These are phyloP conservation scores for Verticillium albo-atrum DNA, from an alignment of 2,329 filamentous ascomycete species.

Conservation along the genomic window DNA sequence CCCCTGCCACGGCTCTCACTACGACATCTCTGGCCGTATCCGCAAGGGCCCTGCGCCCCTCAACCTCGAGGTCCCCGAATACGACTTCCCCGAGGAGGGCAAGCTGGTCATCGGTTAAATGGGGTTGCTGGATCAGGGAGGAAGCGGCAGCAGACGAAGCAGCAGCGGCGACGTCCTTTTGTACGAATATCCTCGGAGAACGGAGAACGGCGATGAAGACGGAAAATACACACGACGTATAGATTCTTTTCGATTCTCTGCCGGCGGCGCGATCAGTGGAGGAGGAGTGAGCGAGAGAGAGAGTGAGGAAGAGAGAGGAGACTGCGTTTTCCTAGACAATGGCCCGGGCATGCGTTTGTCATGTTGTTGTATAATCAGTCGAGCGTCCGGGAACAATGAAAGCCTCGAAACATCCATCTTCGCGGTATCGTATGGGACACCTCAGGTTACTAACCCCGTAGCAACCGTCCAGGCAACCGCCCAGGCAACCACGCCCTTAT, in stretches of 20 bases:
- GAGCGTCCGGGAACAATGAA: constrained; percentile 13
- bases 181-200: constrained; percentile 10
- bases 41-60: constrained; percentile 95
- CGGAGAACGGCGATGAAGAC: not conserved
- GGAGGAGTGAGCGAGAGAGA: not conserved
- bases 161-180: constrained; percentile 1
- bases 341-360: constrained; percentile 8
- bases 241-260: not conserved
- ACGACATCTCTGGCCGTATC: constrained; percentile 98
- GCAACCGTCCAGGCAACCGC: too few relatives aligned
- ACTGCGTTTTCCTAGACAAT: constrained; percentile 13
- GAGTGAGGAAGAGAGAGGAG: constrained; percentile 4
- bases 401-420: constrained; percentile 7
- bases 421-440: too few relatives aligned
- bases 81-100: constrained; percentile 89
- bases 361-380: constrained; percentile 14
- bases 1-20: constrained; percentile 99
- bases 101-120: constrained; percentile 88
- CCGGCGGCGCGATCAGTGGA: not conserved
- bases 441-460: too few relatives aligned
- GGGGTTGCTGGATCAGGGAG: not conserved
- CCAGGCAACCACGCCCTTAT: too few relatives aligned
- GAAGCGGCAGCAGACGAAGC: not conserved
- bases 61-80: constrained; percentile 91
- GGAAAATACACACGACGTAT: not conserved